Evolutionary conservation across 345 rosid species (phyloP), one percentile per base, ranked within the genome.

Genomic region (Salix dunnii): DNA sequence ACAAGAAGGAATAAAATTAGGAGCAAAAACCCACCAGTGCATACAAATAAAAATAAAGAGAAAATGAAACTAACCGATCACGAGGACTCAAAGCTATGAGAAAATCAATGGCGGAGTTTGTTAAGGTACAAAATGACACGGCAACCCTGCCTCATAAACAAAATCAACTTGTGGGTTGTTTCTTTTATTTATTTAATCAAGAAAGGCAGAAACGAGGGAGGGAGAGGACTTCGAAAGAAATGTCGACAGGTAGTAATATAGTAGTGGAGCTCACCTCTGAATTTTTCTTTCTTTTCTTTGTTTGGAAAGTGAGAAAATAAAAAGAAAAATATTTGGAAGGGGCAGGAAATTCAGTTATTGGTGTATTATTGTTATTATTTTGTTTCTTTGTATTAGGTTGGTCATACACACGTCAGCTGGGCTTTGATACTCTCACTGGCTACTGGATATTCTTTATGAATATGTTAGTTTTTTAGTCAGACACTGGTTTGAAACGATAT

Each of bases 51-150:
- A n/a, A n/a, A 58, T 60, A 55, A 33, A 23, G 31, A 23, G 48
- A 77, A 51, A 72, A 38, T 14, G 48, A 20, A 51, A 72, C 78
- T 80, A 67, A 84, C 90, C 86, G 83, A 79, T 84, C 84, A 79
- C 68, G 77, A 70, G 73, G 68, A 40, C 63, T 79, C 63, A 3
- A 78, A 69, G 53, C 53, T 73, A 33, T 11, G 55, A 62, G 6
- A 62, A 76, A 72, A 73, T 38, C 81, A 73, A 68, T 20, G 82
- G 82, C 82, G 77, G 83, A 79, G 71, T 70, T 55, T 18, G 78
- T 43, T 46, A 43, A 68, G 40, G 79, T 53, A 74, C 83, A 79
- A 74, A 81, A 83, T 46, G 85, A 78, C 77, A 72, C 74, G 35
- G 53, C 75, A 48, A 70, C 70, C 79, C 64, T 62, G 64, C 79